Percentiles rank a stretch among this genome's conserved stretches.
phyloP scores from a whole-genome alignment of 352 stramenopile genomes.

The Phytophthora quininea region DNA sequence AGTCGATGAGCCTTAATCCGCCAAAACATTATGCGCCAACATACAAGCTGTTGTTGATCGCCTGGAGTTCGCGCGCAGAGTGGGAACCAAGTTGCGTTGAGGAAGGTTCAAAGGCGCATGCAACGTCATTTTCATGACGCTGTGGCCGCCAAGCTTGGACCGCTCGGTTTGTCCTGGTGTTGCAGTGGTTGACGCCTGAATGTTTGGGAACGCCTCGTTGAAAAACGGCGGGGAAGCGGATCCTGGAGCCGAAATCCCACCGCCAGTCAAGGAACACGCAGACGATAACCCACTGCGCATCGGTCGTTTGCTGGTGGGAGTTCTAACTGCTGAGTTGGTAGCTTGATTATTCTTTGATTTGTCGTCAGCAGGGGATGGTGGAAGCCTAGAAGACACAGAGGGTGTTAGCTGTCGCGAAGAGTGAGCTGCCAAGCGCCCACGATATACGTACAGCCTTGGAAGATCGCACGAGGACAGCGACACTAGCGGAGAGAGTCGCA shows the following conservation, averaged over 20 bases:
- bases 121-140: conserved; percentile 83
- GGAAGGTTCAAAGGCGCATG: conserved; percentile 61
- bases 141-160: conserved; percentile 59
- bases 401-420: neutral
- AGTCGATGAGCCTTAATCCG: too few species aligned
- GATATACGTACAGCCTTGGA: conserved; percentile 63
- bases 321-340: conserved; percentile 10
- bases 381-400: conserved; percentile 42
- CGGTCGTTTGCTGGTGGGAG: conserved; percentile 12
- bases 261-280: conserved; percentile 26
- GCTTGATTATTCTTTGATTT: conserved; percentile 6
- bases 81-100: conserved; percentile 36
- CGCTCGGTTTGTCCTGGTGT: conserved; percentile 74
- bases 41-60: conserved; percentile 87
- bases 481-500: conserved; percentile 67
- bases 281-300: conserved; percentile 13
- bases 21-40: neutral
- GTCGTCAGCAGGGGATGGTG: conserved; percentile 55
- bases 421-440: neutral
- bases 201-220: conserved; percentile 76
- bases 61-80: conserved; percentile 70
- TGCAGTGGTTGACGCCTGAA: conserved; percentile 74
- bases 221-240: conserved; percentile 32
- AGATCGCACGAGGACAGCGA: conserved; percentile 58
- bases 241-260: conserved; percentile 38